Conservation (phyloP, 805 yeast species). For the Teunomyces barrocoloradensis region DNA sequence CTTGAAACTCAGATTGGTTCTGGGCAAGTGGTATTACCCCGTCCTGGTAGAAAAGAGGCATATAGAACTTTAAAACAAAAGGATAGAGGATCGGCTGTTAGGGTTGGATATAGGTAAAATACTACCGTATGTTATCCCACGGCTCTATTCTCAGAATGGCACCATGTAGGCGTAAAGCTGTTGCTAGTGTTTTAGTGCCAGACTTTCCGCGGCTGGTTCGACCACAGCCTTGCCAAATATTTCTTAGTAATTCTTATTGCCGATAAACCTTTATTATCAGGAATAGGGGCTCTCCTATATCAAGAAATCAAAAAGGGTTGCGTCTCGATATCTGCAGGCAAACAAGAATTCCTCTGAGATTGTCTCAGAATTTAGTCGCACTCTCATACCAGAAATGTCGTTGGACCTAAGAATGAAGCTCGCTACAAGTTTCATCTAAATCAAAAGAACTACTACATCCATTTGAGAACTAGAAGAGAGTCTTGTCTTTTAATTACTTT, state of each 20-base stretch:
- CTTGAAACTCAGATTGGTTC: background rate
- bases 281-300: background rate
- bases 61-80: too few relatives aligned
- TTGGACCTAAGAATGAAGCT: too few relatives aligned
- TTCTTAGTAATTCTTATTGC: background rate
- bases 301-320: background rate
- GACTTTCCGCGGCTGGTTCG: background rate
- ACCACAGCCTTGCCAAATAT: background rate
- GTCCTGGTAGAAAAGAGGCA: too few relatives aligned
- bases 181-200: background rate
- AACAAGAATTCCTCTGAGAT: background rate
- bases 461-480: too few relatives aligned
- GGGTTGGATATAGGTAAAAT: background rate
- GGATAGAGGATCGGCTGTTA: background rate
- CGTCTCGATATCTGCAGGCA: background rate
- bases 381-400: too few relatives aligned
- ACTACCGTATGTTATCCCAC: background rate
- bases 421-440: too few relatives aligned
- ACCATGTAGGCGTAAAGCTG: background rate
- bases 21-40: too few relatives aligned
- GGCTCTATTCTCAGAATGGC: background rate
- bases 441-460: too few relatives aligned
- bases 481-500: too few relatives aligned
- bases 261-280: background rate
- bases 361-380: background rate